Evolutionary conservation across 768 basidiomycete species (phyloP).

Genomic region (Trametes maxima): DNA sequence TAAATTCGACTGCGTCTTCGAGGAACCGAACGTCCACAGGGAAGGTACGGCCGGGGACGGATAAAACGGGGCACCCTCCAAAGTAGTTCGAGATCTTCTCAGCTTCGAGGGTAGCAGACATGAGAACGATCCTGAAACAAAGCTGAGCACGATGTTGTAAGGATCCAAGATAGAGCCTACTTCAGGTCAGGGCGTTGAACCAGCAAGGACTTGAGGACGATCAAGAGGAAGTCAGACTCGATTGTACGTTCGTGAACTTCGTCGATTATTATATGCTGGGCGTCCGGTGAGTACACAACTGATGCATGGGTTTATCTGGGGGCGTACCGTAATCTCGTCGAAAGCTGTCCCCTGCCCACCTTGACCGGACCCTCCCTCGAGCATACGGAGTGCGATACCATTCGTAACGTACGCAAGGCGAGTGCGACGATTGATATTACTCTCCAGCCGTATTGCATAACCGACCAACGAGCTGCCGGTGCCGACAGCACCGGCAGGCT

Average conservation of each 20-base stretch:
- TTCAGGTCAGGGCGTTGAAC: conserved; percentile 80
- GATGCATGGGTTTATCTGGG: background rate
- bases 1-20: conserved; percentile 88
- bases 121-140: conserved; percentile 74
- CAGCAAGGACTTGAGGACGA: conserved; percentile 86
- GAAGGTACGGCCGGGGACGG: conserved; percentile 93
- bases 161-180: conserved; percentile 41
- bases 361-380: conserved; percentile 80
- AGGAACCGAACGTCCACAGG: conserved; percentile 85
- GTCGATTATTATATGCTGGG: conserved; percentile 91
- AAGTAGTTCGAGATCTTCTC: conserved; percentile 89
- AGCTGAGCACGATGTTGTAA: background rate
- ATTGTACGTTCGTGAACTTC: conserved; percentile 97
- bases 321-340: conserved; percentile 88
- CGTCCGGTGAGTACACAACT: background rate
- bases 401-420: conserved; percentile 86
- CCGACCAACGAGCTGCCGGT: conserved; percentile 81
- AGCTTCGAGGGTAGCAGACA: conserved; percentile 96
- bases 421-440: conserved; percentile 78
- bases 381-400: conserved; percentile 94
- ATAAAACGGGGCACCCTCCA: conserved; percentile 79
- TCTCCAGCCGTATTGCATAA: conserved; percentile 93
- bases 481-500: conserved; percentile 76
- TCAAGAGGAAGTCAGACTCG: conserved; percentile 95
- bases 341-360: conserved; percentile 78